Evolutionary conservation across 2,329 filamentous ascomycete genomes (phyloP).

Genomic region (Penicillium occitanis): DNA sequence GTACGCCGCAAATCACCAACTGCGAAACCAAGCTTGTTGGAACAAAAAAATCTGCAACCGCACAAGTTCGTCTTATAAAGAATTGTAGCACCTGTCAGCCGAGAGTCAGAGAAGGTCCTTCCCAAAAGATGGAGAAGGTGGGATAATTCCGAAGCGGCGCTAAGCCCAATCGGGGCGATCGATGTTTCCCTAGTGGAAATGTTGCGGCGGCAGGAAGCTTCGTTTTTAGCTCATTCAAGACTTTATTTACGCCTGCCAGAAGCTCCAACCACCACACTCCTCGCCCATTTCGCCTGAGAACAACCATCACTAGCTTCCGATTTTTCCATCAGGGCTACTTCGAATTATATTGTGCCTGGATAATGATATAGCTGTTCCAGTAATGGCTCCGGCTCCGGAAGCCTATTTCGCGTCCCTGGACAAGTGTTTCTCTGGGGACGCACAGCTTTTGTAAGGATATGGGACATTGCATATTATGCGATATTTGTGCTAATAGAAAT

Average conservation of each 20-base stretch:
- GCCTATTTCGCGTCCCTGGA: slow-evolving; percentile 82
- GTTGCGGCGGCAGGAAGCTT: slow-evolving; percentile 22
- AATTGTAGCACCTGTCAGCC: background rate
- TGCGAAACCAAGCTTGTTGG: background rate
- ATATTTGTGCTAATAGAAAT: slow-evolving; percentile 31
- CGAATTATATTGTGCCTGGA: slow-evolving; percentile 4
- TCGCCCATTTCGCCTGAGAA: slow-evolving; percentile 19
- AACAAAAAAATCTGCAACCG: background rate
- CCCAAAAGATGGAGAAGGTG: background rate
- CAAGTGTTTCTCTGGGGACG: slow-evolving; percentile 78
- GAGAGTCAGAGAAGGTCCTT: background rate
- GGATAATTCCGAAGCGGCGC: slow-evolving; percentile 26
- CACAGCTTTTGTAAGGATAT: slow-evolving; percentile 67
- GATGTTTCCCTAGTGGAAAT: slow-evolving; percentile 13
- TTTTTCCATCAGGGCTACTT: background rate
- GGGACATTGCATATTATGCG: background rate
- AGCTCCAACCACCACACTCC: slow-evolving; percentile 26
- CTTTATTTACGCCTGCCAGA: slow-evolving; percentile 4
- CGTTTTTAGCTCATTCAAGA: slow-evolving; percentile 28
- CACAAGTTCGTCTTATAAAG: background rate
- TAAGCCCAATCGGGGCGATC: slow-evolving; percentile 35
- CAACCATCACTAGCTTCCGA: slow-evolving; percentile 13
- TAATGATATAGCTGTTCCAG: slow-evolving; percentile 44
- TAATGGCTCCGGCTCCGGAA: slow-evolving; percentile 70
- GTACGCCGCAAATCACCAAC: background rate